These are phyloP conservation scores for Talaromyces ruber DNA, from an alignment of 495 filamentous ascomycete species.

Conservation along the genomic window DNA sequence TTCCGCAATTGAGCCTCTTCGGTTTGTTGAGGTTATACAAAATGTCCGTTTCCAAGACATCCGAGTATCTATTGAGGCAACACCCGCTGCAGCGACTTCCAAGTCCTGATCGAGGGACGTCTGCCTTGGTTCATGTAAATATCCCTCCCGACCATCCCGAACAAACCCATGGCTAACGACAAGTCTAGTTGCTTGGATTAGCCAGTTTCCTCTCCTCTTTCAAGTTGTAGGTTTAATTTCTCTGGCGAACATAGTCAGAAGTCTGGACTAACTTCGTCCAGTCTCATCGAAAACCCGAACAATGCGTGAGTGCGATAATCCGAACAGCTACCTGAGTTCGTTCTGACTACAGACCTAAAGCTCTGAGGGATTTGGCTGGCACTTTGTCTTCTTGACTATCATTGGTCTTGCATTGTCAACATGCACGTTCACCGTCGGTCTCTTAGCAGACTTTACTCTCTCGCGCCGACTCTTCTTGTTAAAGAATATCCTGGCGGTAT, in stretches of 20 bases:
- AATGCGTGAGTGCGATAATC: conserved; percentile 26
- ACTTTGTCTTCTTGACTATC: conserved; percentile 79
- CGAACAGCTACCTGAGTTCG: conserved; percentile 13
- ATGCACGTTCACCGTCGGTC: conserved; percentile 56
- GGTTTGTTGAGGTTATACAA: neutral
- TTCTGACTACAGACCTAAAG: conserved; percentile 19
- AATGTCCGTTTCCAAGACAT: conserved; percentile 9
- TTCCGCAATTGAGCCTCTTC: neutral
- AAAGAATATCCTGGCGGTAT: conserved; percentile 68
- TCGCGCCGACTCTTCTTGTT: conserved; percentile 54
- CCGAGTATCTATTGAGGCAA: conserved; percentile 16
- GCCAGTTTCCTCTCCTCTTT: conserved; percentile 61
- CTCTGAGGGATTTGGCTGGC: conserved; percentile 69
- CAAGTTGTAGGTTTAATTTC: conserved; percentile 41
- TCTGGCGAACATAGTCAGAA: neutral
- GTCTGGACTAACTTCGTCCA: conserved; percentile 9
- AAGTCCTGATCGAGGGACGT: conserved; percentile 63
- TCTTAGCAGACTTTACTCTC: conserved; percentile 68
- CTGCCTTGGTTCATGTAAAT: conserved; percentile 61
- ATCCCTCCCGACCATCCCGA: neutral
- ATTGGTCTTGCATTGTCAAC: conserved; percentile 66
- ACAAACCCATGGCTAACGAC: conserved; percentile 11
- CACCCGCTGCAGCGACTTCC: conserved; percentile 67
- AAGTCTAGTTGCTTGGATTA: conserved; percentile 47
- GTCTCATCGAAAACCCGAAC: conserved; percentile 38